A percentile compares a stretch with the other conserved stretches of the same genome.
phyloP scores from a whole-genome alignment of 768 basidiomycete genomes.

The Tylopilus intermedius region DNA sequence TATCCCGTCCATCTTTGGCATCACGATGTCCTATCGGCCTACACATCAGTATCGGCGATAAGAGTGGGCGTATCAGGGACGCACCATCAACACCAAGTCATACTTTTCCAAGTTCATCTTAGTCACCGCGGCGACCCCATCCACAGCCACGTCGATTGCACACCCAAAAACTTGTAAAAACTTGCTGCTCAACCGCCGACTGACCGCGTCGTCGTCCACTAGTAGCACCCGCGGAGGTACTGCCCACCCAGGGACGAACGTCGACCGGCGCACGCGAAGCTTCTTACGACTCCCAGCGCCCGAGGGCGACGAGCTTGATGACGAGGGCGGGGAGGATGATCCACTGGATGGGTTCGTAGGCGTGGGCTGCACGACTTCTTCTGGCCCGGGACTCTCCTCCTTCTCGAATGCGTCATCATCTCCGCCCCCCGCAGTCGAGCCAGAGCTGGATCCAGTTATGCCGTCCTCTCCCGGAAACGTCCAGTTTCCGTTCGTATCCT shows the following conservation, averaged over 20 bases:
- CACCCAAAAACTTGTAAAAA: conserved; percentile 96
- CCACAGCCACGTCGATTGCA: conserved; percentile 89
- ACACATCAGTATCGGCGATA: background rate
- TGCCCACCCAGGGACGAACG: conserved; percentile 87
- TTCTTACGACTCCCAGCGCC: conserved; percentile 32
- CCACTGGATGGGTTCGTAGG: conserved; percentile 22
- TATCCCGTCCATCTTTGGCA: conserved; percentile 85
- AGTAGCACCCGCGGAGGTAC: conserved; percentile 86
- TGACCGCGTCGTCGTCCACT: conserved; percentile 95
- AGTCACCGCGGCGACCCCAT: conserved; percentile 86
- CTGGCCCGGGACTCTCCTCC: conserved; percentile 26
- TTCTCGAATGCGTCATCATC: conserved; percentile 23
- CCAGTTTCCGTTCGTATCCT: conserved; percentile 59
- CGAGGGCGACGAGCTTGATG: conserved; percentile 11
- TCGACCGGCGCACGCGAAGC: conserved; percentile 66
- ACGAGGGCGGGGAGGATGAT: conserved; percentile 16
- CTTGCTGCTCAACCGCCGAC: conserved; percentile 81
- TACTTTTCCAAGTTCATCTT: conserved; percentile 98
- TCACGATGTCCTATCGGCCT: conserved; percentile 77
- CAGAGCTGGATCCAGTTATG: conserved; percentile 7
- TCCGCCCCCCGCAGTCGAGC: conserved; percentile 15
- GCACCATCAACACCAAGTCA: conserved; percentile 90
- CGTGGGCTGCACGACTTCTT: conserved; percentile 41
- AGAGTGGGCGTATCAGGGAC: conserved; percentile 20
- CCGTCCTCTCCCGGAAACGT: conserved; percentile 40